phyloP scores from a whole-genome alignment of 139 green algal genomes.

The Chlorella vulgaris region DNA sequence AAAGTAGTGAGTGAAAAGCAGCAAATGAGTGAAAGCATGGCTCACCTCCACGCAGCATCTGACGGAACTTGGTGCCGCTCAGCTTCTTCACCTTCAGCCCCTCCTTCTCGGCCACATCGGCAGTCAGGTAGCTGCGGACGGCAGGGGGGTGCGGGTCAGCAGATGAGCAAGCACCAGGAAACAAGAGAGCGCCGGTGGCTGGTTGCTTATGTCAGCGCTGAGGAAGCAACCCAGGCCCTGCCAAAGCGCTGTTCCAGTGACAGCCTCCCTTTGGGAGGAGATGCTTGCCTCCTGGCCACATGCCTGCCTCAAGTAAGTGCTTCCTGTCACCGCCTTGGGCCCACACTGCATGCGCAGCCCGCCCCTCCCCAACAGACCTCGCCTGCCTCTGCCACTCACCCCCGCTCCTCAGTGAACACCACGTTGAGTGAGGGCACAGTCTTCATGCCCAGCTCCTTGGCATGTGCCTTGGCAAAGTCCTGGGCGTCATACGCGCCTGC shows the following conservation, averaged over 20 bases:
- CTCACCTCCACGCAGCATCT: slow-evolving; percentile 80
- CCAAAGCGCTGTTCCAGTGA: too few relatives aligned
- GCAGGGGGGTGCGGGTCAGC: neutral
- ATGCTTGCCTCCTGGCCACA: too few relatives aligned
- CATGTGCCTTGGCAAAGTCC: slow-evolving; percentile 74
- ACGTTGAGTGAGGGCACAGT: slow-evolving; percentile 90
- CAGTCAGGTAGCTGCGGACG: slow-evolving; percentile 54
- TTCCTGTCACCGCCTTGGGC: too few relatives aligned
- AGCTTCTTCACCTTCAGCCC: slow-evolving; percentile 82
- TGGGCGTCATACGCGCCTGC: slow-evolving; percentile 30
- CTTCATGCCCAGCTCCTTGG: slow-evolving; percentile 83
- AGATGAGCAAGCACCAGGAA: neutral
- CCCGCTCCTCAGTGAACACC: slow-evolving; percentile 75
- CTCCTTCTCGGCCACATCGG: slow-evolving; percentile 78
- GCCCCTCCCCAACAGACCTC: too few relatives aligned
- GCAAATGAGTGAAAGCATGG: neutral
- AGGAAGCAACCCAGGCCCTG: too few relatives aligned
- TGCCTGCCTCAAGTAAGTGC: too few relatives aligned
- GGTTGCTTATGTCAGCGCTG: too few relatives aligned
- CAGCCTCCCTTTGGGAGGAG: too few relatives aligned
- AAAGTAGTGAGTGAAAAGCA: too few relatives aligned
- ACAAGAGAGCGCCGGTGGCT: too few relatives aligned
- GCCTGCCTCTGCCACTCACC: neutral
- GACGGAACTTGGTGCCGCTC: slow-evolving; percentile 91
- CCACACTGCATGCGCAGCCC: too few relatives aligned